phyloP scores from a whole-genome alignment of 345 rosid species.

The Ceriops zippeliana region DNA sequence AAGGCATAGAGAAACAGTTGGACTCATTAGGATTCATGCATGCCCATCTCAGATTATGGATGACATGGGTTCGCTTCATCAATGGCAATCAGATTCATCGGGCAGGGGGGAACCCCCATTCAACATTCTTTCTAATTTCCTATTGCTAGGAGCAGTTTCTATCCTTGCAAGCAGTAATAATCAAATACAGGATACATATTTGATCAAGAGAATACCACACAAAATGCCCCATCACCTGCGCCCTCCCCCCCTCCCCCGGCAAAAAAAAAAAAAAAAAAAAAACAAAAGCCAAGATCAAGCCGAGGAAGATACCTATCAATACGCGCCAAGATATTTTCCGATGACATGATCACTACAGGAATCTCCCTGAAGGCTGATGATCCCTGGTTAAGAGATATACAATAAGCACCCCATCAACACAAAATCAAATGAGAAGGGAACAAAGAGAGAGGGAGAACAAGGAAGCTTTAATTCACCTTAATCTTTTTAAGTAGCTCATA shows the following conservation, averaged over 20 bases:
- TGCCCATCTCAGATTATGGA: too few species aligned
- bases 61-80: too few species aligned
- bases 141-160: too few species aligned
- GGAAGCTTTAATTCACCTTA: constrained; percentile 36
- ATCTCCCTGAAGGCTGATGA: constrained; percentile 70
- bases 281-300: background rate
- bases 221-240: too few species aligned
- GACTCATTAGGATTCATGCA: too few species aligned
- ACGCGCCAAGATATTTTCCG: constrained; percentile 69
- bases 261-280: background rate
- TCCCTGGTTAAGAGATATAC: constrained; percentile 36
- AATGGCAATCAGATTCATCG: too few species aligned
- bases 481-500: constrained; percentile 74
- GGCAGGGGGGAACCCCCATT: too few species aligned
- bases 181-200: too few species aligned
- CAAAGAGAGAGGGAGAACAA: background rate
- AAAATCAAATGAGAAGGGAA: background rate
- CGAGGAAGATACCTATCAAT: constrained; percentile 52
- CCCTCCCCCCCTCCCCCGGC: background rate
- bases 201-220: background rate
- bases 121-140: too few species aligned
- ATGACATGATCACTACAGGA: constrained; percentile 86
- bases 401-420: background rate
- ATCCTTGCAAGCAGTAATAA: too few species aligned
- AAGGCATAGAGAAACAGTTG: too few species aligned